Percentiles rank a stretch among this genome's conserved stretches.
Conservation (phyloP, 176 grass and related monocot genomes). For the Cenchrus purpureus region DNA sequence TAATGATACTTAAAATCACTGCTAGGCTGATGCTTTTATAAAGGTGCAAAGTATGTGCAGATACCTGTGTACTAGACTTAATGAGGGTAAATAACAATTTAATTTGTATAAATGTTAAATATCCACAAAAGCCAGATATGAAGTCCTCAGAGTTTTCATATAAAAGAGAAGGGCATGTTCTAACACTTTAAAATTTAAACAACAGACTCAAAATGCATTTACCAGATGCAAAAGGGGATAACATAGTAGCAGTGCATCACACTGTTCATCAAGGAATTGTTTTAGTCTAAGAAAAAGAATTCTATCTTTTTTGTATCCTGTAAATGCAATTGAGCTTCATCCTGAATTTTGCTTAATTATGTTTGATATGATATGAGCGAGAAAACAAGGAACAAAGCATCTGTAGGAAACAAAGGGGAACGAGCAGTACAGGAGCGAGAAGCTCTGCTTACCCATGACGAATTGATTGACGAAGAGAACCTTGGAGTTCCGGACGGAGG, state of each 20-base stretch:
- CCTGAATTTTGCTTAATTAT: too few species aligned
- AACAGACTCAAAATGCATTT: neutral
- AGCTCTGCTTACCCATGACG: too few species aligned
- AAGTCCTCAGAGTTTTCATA: neutral
- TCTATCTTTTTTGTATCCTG: neutral
- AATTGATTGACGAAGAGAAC: too few species aligned
- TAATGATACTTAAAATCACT: neutral
- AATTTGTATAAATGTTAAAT: neutral
- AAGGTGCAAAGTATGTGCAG: neutral
- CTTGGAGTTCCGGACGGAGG: too few species aligned
- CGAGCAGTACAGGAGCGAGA: too few species aligned
- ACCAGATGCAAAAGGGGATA: neutral
- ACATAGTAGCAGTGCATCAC: neutral
- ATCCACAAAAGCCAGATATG: neutral
- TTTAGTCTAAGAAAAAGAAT: neutral
- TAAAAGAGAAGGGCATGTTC: neutral
- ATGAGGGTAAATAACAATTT: neutral
- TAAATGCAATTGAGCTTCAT: neutral
- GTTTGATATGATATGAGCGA: too few species aligned
- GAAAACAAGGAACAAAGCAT: too few species aligned
- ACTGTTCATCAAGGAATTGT: neutral
- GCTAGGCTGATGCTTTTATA: slow-evolving; percentile 5
- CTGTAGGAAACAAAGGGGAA: too few species aligned
- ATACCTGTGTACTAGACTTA: slow-evolving; percentile 18
- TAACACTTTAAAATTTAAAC: neutral